Base-by-base conservation (phyloP, 2,329 filamentous ascomycete genomes). In the Chaetothyriales sp. region DNA sequence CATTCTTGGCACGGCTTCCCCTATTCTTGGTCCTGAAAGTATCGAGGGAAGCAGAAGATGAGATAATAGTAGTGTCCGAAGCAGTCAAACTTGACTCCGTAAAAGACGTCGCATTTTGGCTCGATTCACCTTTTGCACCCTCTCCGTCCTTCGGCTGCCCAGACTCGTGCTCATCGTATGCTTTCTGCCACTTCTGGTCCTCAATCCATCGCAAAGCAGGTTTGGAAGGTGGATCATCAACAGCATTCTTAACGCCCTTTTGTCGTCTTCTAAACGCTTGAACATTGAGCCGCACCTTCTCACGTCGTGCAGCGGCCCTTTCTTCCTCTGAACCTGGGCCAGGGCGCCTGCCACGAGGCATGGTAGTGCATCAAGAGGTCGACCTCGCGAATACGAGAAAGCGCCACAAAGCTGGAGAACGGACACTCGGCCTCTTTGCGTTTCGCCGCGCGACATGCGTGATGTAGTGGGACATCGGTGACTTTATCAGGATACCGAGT, bases 271-370 rank as follows among this genome's bases (percentile, higher is more conserved):
- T 50, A 43, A 46, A 47, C 22, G 53, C 53, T 40, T 51, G 47
- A 9, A 55, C 53, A 46, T 55, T 53, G 7, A 53, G 40, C 25
- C 51, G 33, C n/a, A 55, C 53, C 18, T 51, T 48, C 44, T 55
- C 53, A 13, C 53, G 45, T n/a, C 53, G 50, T 13, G 46, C 37
- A 25, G 53, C 53, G 13, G 53, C 53, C 43, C 48, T 54, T 19
- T 55, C 53, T 22, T 55, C 53, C 8, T 43, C 50, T 29, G 53
- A 47, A 22, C 44, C 44, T 18, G 44, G 44, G 13, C 44, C 44
- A 46, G 44, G 44, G 19, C 44, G 44, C 19, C 44, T 46, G 13
- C 44, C 44, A 15, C 44, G 44, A 15, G 44, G 44, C 44, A 46
- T 46, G 22, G 22, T 25, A 6, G 22, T 25, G 22, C 22, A 25